phyloP scores from a whole-genome alignment of 495 filamentous ascomycete species.

The Daldinia bambusicola region DNA sequence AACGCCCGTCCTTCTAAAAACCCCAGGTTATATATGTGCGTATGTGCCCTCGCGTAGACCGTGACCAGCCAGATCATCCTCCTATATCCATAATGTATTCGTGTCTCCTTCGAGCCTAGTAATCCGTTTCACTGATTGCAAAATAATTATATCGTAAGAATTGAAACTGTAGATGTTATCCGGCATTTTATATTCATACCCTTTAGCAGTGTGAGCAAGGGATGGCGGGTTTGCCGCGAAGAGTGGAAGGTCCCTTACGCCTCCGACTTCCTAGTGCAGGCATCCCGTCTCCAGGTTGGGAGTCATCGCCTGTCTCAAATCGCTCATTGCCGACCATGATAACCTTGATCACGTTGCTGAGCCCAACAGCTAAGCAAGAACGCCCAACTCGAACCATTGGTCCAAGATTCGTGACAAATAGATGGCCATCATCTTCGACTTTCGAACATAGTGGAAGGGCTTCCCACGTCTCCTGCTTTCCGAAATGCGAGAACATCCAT shows the following conservation, averaged over 20 bases:
- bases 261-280: constrained; percentile 46
- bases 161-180: not conserved
- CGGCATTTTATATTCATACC: not conserved
- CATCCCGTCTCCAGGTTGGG: constrained; percentile 44
- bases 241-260: constrained; percentile 47
- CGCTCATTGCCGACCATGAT: constrained; percentile 70
- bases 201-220: constrained; percentile 33
- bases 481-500: constrained; percentile 67
- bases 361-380: constrained; percentile 68
- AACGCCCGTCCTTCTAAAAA: constrained; percentile 29
- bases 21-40: constrained; percentile 18
- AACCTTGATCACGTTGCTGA: constrained; percentile 75
- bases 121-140: constrained; percentile 24
- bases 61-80: constrained; percentile 27
- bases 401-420: constrained; percentile 69
- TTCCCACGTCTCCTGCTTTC: constrained; percentile 52
- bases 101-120: constrained; percentile 30
- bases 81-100: constrained; percentile 25
- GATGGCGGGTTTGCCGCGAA: constrained; percentile 33
- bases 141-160: constrained; percentile 11
- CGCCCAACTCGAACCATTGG: constrained; percentile 68
- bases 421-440: constrained; percentile 51
- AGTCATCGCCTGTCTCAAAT: constrained; percentile 57
- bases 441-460: constrained; percentile 50
- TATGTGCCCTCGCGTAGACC: constrained; percentile 16